Evolutionary conservation across 169 alveolate species (phyloP).

Genomic region (Plasmodium adleri): DNA sequence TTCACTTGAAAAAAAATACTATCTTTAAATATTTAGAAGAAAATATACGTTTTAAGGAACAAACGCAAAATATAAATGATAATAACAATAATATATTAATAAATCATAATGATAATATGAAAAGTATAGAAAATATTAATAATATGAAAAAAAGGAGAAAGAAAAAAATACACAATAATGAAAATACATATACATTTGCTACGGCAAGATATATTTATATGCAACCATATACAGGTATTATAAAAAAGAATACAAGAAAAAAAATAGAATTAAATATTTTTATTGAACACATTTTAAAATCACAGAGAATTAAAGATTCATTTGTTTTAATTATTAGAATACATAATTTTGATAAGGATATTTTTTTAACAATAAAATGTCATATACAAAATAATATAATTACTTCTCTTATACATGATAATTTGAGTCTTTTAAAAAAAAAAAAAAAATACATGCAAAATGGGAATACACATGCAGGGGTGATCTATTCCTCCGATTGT

Average conservation of each 20-base stretch:
- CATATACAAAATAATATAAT: conserved; percentile 3
- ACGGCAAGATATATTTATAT: conserved; percentile 15
- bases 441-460: background rate
- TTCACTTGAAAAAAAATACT: conserved; percentile 33
- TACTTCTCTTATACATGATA: conserved; percentile 1
- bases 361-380: conserved; percentile 13
- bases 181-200: background rate
- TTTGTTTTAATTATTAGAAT: conserved; percentile 18
- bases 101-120: too few species aligned
- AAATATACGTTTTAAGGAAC: conserved; percentile 26
- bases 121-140: too few species aligned
- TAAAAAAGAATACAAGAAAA: conserved; percentile 11
- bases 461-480: background rate
- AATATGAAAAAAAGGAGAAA: too few species aligned
- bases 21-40: conserved; percentile 62
- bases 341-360: conserved; percentile 23
- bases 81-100: too few species aligned
- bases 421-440: background rate
- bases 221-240: conserved; percentile 37
- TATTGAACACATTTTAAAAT: conserved; percentile 20
- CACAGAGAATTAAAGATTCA: background rate
- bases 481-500: background rate
- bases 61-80: background rate
- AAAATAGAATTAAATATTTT: conserved; percentile 21
- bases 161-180: too few species aligned